Evolutionary conservation across 192 early-diverging fungal genomes (phyloP), one percentile per base, ranked within the genome.

Genomic region (Coemansia sp.): DNA sequence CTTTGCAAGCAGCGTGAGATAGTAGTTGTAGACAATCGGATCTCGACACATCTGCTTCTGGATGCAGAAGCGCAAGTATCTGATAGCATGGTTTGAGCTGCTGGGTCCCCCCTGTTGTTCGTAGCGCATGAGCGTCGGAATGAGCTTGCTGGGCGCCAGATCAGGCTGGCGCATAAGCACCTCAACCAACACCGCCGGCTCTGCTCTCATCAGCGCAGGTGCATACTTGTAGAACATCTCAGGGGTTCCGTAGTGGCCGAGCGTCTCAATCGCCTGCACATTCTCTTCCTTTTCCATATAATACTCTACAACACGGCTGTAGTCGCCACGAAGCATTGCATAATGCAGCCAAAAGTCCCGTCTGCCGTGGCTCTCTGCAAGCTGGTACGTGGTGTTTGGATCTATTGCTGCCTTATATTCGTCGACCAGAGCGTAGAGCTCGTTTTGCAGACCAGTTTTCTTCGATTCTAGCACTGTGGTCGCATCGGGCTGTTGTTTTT

Each of bases 151-250:
- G 4, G 95, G 89, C 32, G 92, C 90, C 58, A 99, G 72, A 46
- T 91, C 86, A 5, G 93, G 84, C 69, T 93, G 90, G 41, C 90
- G 86, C 85, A 95, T 95, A 89, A 94, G 94, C 2, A 89, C 81
- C 61, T 91, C 88, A 10, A 99, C 94, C 37, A 93, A 87, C 32
- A 94, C 95, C 25, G 86, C 86, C 1, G 98, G 94, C 50, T 87
- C 85, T 51, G 92, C 85, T 67, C 92, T 90, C 88, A 99, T 93
- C 50, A 99, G 83, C 0, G 86, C 81, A 0, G 93, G 88, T 1
- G 95, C 90, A 78, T 90, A 95, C 70, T 92, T 90, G 85, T 99
- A 99, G 54, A 91, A 94, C 38, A 90, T 83, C 56, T 93, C 93
- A 17, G 92, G 78, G 2, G 87, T 88, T 44, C 84, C 94, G 76